Conservation (phyloP, 345 rosid species). For the Pistacia vera region DNA sequence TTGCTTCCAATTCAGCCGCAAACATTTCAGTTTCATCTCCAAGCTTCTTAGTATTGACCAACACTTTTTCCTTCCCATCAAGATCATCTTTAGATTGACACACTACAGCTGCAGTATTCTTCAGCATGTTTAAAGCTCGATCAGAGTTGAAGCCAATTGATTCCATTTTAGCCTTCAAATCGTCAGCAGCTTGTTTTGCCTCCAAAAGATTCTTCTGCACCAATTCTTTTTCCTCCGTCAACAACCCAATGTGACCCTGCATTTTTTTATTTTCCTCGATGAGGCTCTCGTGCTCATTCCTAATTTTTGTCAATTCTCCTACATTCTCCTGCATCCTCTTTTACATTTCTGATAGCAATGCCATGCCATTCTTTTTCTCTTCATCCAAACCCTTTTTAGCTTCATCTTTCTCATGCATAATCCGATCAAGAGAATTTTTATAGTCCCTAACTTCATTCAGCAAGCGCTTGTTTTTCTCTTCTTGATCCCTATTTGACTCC, state of each 20-base stretch:
- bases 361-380: constrained; percentile 43
- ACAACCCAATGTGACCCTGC: constrained; percentile 26
- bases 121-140: constrained; percentile 49
- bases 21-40: constrained; percentile 41
- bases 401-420: constrained; percentile 42
- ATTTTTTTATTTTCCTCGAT: constrained; percentile 33
- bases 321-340: constrained; percentile 35
- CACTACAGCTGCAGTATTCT: constrained; percentile 47
- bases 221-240: constrained; percentile 47
- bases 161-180: constrained; percentile 46
- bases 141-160: constrained; percentile 31
- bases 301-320: constrained; percentile 36
- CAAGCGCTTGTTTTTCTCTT: constrained; percentile 39
- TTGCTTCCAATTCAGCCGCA: constrained; percentile 44
- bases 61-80: constrained; percentile 22
- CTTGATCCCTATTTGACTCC: constrained; percentile 27
- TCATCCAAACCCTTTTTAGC: constrained; percentile 38
- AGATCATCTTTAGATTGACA: constrained; percentile 26
- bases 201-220: constrained; percentile 43
- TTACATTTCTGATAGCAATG: constrained; percentile 46
- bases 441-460: constrained; percentile 27
- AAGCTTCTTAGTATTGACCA: constrained; percentile 23
- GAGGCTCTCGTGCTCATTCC: constrained; percentile 31
- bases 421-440: constrained; percentile 31
- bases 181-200: constrained; percentile 33